Percentiles rank a stretch among this genome's conserved stretches.
Conservation (phyloP, 768 basidiomycete genomes). For the Termitomyces sp. region DNA sequence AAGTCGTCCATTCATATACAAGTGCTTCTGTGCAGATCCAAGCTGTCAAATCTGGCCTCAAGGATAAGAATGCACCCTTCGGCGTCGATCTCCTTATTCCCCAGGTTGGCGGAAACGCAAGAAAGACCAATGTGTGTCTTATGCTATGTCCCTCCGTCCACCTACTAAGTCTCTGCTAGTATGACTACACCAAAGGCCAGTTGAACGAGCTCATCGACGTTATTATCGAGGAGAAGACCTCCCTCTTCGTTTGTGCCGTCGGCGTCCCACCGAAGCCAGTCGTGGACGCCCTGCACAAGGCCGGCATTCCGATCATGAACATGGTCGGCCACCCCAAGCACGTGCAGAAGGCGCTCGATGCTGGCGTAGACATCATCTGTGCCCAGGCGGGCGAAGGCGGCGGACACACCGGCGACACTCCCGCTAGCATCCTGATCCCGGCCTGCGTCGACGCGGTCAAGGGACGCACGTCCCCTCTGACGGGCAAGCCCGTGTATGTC, state of each 20-base stretch:
- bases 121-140: slow-evolving; percentile 78
- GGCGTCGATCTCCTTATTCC: slow-evolving; percentile 91
- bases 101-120: slow-evolving; percentile 78
- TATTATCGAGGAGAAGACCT: slow-evolving; percentile 86
- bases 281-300: slow-evolving; percentile 78
- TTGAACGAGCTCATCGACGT: slow-evolving; percentile 81
- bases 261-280: slow-evolving; percentile 80
- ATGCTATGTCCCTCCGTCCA: background rate
- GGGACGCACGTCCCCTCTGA: slow-evolving; percentile 73
- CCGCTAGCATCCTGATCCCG: slow-evolving; percentile 84
- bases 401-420: slow-evolving; percentile 80
- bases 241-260: slow-evolving; percentile 88
- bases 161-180: slow-evolving; percentile 31
- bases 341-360: slow-evolving; percentile 72
- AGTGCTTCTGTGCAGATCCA: slow-evolving; percentile 46
- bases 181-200: slow-evolving; percentile 87
- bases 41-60: slow-evolving; percentile 65
- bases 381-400: slow-evolving; percentile 93
- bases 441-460: slow-evolving; percentile 84
- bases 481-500: slow-evolving; percentile 79
- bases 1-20: background rate
- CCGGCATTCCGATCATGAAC: slow-evolving; percentile 88
- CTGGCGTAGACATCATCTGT: slow-evolving; percentile 89
- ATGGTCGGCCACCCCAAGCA: slow-evolving; percentile 97
- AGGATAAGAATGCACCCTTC: slow-evolving; percentile 75